Evolutionary conservation across 306 rosid genomes (phyloP), one percentile per base, ranked within the genome.

Genomic region (Chamaecrista fasciculata): DNA sequence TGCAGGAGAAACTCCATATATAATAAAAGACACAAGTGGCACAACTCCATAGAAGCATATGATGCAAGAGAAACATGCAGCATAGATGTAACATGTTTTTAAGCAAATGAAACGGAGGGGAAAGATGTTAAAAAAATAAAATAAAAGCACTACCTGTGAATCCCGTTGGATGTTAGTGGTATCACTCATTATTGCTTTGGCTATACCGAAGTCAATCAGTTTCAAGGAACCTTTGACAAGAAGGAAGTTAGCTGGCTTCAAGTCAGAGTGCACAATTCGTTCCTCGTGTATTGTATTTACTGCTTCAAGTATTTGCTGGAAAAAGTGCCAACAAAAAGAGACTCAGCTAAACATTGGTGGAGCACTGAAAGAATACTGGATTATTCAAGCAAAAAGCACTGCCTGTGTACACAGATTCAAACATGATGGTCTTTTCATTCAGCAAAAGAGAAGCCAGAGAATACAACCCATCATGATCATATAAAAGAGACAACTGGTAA

Each of bases 221-320:
- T 94, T 94, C 69, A 94, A 73, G 70, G 91, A 94, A 72, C 99
- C 99, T 80, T 84, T 91, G 70, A 94, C 97, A 42, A 94, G 95
- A 66, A 94, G 96, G 74, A 91, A 94, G 76, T 94, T 91, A 36
- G 97, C 97, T 44, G 99, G 99, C 91, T 94, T 94, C 81, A 94
- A 74, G 80, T 94, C 99, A 43, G 99, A 94, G 76, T 94, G 99
- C 71, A 91, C 97, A 43, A 94, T 91, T 26, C 97, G 96, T 52
- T 94, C 95, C 77, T 91, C 95, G 7, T 94, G 97, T 78, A 94
- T 94, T 8, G 96, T 94, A 82, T 86, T 94, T 53, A 94, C 96
- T 14, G 97, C 97, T 57, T 73, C 84, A 78, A 94, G 96, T 78
- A 94, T 88, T 91, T 94, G 99, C 99, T 94, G 90, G 77, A 53